These are phyloP conservation scores for Leishmania aethiopica DNA, from an alignment of 208 protist genomes.

Conservation along the genomic window DNA sequence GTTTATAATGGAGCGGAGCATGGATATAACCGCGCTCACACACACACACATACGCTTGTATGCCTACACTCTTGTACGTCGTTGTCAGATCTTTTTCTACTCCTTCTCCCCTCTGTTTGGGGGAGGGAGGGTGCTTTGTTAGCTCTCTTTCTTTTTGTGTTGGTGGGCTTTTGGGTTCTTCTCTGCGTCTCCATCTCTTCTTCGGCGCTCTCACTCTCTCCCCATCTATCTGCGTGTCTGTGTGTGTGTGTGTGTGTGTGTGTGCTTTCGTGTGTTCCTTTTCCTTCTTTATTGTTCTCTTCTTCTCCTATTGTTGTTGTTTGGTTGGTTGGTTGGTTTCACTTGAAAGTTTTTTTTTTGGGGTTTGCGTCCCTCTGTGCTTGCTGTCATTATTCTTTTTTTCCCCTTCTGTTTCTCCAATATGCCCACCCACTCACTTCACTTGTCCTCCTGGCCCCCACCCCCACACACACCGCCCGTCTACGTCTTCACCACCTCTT, in stretches of 20 bases:
- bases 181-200: background rate
- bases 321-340: too few relatives aligned
- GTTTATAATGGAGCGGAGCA: background rate
- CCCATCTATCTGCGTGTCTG: background rate
- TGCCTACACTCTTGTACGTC: background rate
- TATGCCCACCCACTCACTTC: slow-evolving; percentile 3
- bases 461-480: background rate
- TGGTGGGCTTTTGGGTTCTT: background rate
- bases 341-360: background rate
- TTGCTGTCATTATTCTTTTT: background rate
- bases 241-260: slow-evolving; percentile 2
- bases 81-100: background rate
- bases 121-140: background rate
- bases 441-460: background rate
- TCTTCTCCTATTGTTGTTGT: background rate
- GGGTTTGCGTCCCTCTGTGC: slow-evolving; percentile 6
- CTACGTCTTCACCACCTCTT: background rate
- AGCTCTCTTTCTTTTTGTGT: background rate
- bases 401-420: background rate
- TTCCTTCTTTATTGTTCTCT: background rate
- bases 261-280: background rate
- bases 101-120: background rate
- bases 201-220: background rate
- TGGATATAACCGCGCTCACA: background rate
- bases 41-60: background rate